Evolutionary conservation across 148 eudicot genomes (phyloP), one percentile per base, ranked within the genome.

Genomic region (Spergularia marina): DNA sequence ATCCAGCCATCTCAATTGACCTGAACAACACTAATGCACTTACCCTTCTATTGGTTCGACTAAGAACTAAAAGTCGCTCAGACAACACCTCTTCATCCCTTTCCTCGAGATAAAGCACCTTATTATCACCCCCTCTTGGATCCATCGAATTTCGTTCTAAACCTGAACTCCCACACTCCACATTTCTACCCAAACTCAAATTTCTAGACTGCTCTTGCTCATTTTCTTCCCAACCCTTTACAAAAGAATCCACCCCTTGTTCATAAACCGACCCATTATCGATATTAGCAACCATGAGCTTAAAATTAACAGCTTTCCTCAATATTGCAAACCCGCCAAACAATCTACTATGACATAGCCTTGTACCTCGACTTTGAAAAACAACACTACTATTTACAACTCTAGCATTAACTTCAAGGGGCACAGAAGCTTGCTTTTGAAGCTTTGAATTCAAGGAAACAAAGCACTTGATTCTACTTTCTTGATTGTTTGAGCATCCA

Each of bases 1-100:
- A 66, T 41, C 86, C 85, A 3, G 85, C 65, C 59, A 76, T 54
- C 58, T 72, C 75, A 92, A 91, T 89, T 9, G 96, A 91, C 78
- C 71, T 83, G 72, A 79, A 84, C 79, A 91, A 84, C 61, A 74
- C 77, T 80, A 89, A 77, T 6, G 89, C 92, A 76, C 92, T 89
- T 58, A 65, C 71, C 58, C 74, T 79, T 73, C 82, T 88, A 74
- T 91, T 89, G 52, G 79, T 76, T 70, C 88, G 83, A 65, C 92
- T 84, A 66, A 91, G 86, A 77, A 71, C 76, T 85, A 91, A 71
- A 34, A 91, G 68, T 69, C 91, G 83, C 47, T 76, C 76, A 4
- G 96, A 91, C 56, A 89, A 76, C 9, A 47, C 68, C 76, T 74
- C 72, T 74, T 88, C 89, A 87, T 87, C 77, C 49, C 74, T 84